These are phyloP conservation scores for Cordyceps sp. DNA, from an alignment of 2,329 filamentous ascomycete species.

Conservation along the genomic window DNA sequence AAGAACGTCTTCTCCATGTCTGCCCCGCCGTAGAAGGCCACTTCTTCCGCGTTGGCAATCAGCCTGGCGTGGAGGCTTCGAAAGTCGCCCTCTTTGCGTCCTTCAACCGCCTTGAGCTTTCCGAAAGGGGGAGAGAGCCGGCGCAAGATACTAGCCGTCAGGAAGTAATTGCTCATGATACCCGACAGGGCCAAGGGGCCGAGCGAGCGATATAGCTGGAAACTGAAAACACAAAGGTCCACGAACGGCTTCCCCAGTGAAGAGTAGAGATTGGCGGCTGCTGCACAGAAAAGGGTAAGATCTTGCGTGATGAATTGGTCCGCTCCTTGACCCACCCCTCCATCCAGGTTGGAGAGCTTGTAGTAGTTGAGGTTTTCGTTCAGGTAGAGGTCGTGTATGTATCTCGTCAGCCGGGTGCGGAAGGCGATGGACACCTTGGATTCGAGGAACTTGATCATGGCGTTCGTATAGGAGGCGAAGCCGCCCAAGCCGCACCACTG, in stretches of 20 bases:
- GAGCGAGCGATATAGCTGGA: constrained; percentile 82
- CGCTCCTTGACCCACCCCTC: constrained; percentile 76
- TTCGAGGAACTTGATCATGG: constrained; percentile 97
- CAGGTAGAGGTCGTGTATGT: constrained; percentile 93
- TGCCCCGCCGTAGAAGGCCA: constrained; percentile 92
- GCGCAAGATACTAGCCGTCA: constrained; percentile 79
- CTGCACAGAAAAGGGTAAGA: constrained; percentile 83
- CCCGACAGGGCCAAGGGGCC: constrained; percentile 77
- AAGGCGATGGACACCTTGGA: constrained; percentile 98
- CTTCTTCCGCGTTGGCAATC: constrained; percentile 93
- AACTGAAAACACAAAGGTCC: constrained; percentile 96
- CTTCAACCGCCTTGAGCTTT: constrained; percentile 91
- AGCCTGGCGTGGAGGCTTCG: constrained; percentile 77
- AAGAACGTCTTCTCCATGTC: constrained; percentile 90
- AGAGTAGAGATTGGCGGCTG: constrained; percentile 84
- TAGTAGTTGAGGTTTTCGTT: constrained; percentile 95
- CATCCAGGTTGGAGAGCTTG: constrained; percentile 83
- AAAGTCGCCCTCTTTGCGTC: constrained; percentile 89
- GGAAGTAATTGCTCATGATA: constrained; percentile 80
- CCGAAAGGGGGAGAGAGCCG: constrained; percentile 88
- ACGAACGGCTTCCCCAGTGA: constrained; percentile 95
- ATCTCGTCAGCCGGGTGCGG: constrained; percentile 81
- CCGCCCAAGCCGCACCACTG: constrained; percentile 86
- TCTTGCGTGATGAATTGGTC: constrained; percentile 98
- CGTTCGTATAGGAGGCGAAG: constrained; percentile 91